Conservation (phyloP, 2,329 filamentous ascomycete species). For the Helotiales sp. region DNA sequence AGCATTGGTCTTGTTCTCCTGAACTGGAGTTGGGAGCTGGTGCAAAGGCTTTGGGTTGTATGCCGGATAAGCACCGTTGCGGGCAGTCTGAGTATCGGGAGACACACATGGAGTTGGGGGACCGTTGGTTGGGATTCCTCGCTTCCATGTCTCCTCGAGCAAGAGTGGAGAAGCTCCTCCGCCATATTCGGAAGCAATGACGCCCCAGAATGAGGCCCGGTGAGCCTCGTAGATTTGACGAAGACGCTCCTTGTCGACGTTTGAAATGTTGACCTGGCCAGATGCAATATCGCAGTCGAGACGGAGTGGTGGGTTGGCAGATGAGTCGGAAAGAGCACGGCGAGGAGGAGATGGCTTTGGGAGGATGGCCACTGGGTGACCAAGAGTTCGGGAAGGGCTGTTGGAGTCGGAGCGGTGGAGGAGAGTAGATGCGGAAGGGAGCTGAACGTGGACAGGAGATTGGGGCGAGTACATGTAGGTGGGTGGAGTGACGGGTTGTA, state of each 20-base stretch:
- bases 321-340: constrained; percentile 50
- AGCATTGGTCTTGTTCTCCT: constrained; percentile 41
- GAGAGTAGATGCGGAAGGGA: constrained; percentile 53
- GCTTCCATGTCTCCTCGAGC: constrained; percentile 71
- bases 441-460: constrained; percentile 40
- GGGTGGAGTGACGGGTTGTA: constrained; percentile 40
- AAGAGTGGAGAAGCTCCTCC: constrained; percentile 62
- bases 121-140: constrained; percentile 43
- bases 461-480: constrained; percentile 47
- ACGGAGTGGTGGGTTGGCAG: constrained; percentile 50
- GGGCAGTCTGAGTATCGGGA: constrained; percentile 36
- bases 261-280: constrained; percentile 46
- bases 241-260: constrained; percentile 65
- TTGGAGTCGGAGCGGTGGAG: constrained; percentile 58
- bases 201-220: constrained; percentile 73
- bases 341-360: constrained; percentile 63
- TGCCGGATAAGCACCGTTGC: constrained; percentile 29
- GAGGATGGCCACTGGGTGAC: constrained; percentile 63
- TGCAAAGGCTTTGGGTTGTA: constrained; percentile 52
- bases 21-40: constrained; percentile 57
- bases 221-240: constrained; percentile 72
- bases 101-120: constrained; percentile 44
- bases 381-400: constrained; percentile 49
- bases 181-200: constrained; percentile 75
- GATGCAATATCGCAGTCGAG: constrained; percentile 62